Conservation (phyloP, 2,329 filamentous ascomycete genomes). For the Zymoseptoria passerinii region DNA sequence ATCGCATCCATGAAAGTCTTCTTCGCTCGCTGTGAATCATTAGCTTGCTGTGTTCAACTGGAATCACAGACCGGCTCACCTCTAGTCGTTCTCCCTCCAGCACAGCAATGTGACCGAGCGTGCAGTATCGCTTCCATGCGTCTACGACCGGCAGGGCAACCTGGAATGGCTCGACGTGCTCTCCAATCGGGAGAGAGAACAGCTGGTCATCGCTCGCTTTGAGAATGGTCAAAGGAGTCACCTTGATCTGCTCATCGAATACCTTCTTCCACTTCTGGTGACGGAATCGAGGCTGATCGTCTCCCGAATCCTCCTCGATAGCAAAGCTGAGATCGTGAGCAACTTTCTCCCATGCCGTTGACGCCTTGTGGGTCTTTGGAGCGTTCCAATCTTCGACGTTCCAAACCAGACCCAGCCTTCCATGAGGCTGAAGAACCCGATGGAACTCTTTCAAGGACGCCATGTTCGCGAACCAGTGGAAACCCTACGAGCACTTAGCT, state of each 20-base stretch:
- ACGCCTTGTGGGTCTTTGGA: constrained; percentile 47
- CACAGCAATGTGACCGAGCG: constrained; percentile 59
- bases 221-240: constrained; percentile 40
- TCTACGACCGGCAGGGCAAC: constrained; percentile 51
- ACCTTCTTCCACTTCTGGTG: constrained; percentile 56
- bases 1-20: constrained; percentile 50
- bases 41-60: neutral
- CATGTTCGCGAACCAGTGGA: constrained; percentile 57
- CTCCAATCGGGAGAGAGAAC: constrained; percentile 55
- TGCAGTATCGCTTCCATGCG: constrained; percentile 57
- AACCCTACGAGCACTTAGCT: constrained; percentile 26
- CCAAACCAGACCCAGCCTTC: constrained; percentile 61
- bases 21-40: constrained; percentile 37
- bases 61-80: constrained; percentile 21
- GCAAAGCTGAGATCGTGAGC: constrained; percentile 53
- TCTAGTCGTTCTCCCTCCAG: constrained; percentile 45
- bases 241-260: constrained; percentile 52
- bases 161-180: constrained; percentile 49
- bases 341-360: constrained; percentile 53
- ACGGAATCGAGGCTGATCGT: constrained; percentile 57
- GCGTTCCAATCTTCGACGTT: constrained; percentile 50
- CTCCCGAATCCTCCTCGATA: constrained; percentile 47
- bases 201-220: constrained; percentile 38
- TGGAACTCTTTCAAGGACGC: constrained; percentile 58
- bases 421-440: constrained; percentile 53